phyloP scores from a whole-genome alignment of 331 rosid species.

The Ulmus americana region DNA sequence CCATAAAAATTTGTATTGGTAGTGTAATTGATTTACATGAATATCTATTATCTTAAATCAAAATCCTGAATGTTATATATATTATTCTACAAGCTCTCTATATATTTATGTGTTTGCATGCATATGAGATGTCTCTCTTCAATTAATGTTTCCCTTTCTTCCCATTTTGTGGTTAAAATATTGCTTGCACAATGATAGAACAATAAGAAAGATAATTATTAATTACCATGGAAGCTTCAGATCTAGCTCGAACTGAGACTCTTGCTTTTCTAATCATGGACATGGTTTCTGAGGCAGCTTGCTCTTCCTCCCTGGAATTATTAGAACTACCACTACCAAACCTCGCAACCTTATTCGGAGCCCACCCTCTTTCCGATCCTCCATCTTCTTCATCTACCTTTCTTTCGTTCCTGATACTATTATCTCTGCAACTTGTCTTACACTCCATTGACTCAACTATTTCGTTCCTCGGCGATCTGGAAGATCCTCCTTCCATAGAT shows the following conservation, averaged over 20 bases:
- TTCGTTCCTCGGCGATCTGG: conserved; percentile 20
- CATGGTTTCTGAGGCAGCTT: conserved; percentile 38
- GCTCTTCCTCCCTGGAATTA: conserved; percentile 16
- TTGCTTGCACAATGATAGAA: background rate
- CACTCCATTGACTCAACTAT: conserved; percentile 31
- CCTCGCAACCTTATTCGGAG: conserved; percentile 31
- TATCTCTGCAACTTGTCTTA: conserved; percentile 3
- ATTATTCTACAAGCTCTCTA: background rate
- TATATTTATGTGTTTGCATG: background rate
- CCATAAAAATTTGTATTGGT: too few species aligned
- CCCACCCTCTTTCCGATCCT: conserved; percentile 26
- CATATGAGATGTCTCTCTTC: background rate
- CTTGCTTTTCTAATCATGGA: conserved; percentile 63
- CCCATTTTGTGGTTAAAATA: background rate
- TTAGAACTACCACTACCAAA: background rate
- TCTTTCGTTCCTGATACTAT: too few species aligned
- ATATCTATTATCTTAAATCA: background rate
- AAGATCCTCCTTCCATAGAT: conserved; percentile 24
- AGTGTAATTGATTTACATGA: background rate
- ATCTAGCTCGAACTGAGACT: conserved; percentile 56
- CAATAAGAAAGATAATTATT: background rate
- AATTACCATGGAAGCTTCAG: conserved; percentile 58
- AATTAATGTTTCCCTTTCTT: background rate
- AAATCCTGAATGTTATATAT: background rate
- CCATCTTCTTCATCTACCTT: conserved; percentile 11